A percentile compares a stretch with the other conserved stretches of the same genome.
Evolutionary conservation across 768 basidiomycete species (phyloP).

Genomic region (Coprinellus aureogranulatus): DNA sequence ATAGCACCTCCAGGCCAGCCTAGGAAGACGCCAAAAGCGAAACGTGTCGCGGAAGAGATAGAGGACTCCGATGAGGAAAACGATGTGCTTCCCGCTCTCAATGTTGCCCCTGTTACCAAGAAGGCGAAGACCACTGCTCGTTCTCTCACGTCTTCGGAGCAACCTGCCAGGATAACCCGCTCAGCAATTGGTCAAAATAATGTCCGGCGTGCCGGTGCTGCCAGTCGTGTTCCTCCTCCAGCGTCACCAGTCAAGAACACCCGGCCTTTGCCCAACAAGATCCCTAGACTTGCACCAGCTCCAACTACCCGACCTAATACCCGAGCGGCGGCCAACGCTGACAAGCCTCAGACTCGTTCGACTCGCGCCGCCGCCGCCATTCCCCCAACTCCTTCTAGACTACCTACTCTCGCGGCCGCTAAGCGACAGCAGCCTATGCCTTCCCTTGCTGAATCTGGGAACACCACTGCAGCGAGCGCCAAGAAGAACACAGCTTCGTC

Average conservation of each 20-base stretch:
- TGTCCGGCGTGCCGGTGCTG: slow-evolving; percentile 47
- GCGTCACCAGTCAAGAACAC: slow-evolving; percentile 45
- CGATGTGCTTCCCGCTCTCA: slow-evolving; percentile 65
- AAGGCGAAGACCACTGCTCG: slow-evolving; percentile 39
- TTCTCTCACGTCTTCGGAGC: slow-evolving; percentile 61
- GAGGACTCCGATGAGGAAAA: slow-evolving; percentile 60
- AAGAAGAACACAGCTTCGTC: slow-evolving; percentile 22
- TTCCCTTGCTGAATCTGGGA: slow-evolving; percentile 53
- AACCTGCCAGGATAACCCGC: slow-evolving; percentile 69
- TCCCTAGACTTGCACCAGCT: slow-evolving; percentile 52
- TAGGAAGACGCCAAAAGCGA: slow-evolving; percentile 81
- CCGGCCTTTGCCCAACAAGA: slow-evolving; percentile 60
- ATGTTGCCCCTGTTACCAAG: slow-evolving; percentile 42
- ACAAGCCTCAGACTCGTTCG: slow-evolving; percentile 20
- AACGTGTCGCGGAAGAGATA: slow-evolving; percentile 65
- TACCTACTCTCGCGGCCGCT: slow-evolving; percentile 63
- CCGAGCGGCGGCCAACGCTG: slow-evolving; percentile 37
- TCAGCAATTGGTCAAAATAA: slow-evolving; percentile 59
- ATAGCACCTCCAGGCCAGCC: slow-evolving; percentile 82
- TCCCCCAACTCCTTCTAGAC: slow-evolving; percentile 69
- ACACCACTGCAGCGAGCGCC: slow-evolving; percentile 36
- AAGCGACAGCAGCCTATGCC: slow-evolving; percentile 51
- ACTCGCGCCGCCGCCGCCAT: slow-evolving; percentile 39
- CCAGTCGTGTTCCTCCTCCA: slow-evolving; percentile 15
- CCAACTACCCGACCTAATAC: slow-evolving; percentile 30